Evolutionary conservation across 2,329 filamentous ascomycete species (phyloP).

Genomic region (Clonostachys chloroleuca): DNA sequence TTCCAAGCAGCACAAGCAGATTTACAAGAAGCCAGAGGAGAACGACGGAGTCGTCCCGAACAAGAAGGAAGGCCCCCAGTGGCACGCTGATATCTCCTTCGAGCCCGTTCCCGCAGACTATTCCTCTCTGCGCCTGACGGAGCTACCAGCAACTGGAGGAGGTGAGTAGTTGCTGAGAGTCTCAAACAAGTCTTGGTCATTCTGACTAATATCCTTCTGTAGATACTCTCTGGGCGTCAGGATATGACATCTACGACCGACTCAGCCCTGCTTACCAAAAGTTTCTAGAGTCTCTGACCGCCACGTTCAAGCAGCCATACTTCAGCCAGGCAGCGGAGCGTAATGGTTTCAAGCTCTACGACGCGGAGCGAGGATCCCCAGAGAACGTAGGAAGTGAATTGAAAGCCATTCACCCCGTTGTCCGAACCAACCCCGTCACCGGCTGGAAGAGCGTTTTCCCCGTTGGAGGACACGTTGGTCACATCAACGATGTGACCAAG

Average conservation of each 20-base stretch:
- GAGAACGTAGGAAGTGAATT: slow-evolving; percentile 44
- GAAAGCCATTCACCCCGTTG: slow-evolving; percentile 45
- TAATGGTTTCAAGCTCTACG: slow-evolving; percentile 22
- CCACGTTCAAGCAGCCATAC: slow-evolving; percentile 27
- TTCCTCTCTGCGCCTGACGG: slow-evolving; percentile 44
- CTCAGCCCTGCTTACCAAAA: slow-evolving; percentile 43
- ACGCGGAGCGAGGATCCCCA: slow-evolving; percentile 22
- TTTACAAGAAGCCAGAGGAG: slow-evolving; percentile 7
- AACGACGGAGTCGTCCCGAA: slow-evolving; percentile 12
- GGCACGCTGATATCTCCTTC: slow-evolving; percentile 51
- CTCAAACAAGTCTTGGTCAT: no score
- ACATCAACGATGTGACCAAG: slow-evolving; percentile 35
- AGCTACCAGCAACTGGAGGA: slow-evolving; percentile 44
- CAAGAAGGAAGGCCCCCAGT: slow-evolving; percentile 25
- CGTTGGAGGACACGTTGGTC: slow-evolving; percentile 32
- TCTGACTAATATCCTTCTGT: slow-evolving; percentile 13
- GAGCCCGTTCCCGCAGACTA: slow-evolving; percentile 54
- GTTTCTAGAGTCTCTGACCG: slow-evolving; percentile 47
- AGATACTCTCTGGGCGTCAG: slow-evolving; percentile 56
- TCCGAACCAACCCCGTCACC: slow-evolving; percentile 58
- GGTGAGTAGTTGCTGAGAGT: no score
- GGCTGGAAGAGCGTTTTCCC: slow-evolving; percentile 50
- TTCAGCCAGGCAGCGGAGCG: slow-evolving; percentile 13
- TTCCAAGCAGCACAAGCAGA: slow-evolving; percentile 18
- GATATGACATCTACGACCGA: slow-evolving; percentile 55